A percentile compares a stretch with the other conserved stretches of the same genome.
These are phyloP conservation scores for Tuber calosporum DNA, from an alignment of 495 filamentous ascomycete genomes.

Conservation along the genomic window DNA sequence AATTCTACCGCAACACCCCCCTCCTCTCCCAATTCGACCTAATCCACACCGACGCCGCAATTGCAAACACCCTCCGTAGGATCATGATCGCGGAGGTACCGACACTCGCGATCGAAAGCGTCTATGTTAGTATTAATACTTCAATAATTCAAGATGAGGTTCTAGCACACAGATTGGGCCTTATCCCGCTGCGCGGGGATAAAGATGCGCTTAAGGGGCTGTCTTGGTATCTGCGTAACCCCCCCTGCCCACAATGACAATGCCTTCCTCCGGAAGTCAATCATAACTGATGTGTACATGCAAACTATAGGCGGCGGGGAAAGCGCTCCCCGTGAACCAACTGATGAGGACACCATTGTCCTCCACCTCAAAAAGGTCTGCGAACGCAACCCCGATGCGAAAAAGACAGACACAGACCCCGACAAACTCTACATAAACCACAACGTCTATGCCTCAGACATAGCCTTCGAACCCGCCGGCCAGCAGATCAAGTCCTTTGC, in stretches of 20 bases:
- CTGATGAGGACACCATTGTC: constrained; percentile 73
- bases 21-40: constrained; percentile 79
- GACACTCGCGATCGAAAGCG: constrained; percentile 82
- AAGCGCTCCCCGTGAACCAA: constrained; percentile 43
- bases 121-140: constrained; percentile 90
- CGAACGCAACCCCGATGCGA: constrained; percentile 64
- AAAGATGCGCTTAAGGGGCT: constrained; percentile 69
- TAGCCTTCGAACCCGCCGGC: constrained; percentile 67
- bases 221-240: constrained; percentile 60
- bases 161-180: constrained; percentile 75
- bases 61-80: constrained; percentile 96
- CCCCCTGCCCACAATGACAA: neutral
- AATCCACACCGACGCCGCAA: constrained; percentile 79
- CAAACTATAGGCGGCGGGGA: constrained; percentile 21
- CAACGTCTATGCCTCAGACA: constrained; percentile 77
- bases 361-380: constrained; percentile 68
- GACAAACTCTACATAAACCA: constrained; percentile 73
- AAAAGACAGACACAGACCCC: constrained; percentile 66
- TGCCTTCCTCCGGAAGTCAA: neutral
- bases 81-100: constrained; percentile 95
- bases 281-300: neutral
- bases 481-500: constrained; percentile 64
- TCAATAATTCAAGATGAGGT: constrained; percentile 97
- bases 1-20: constrained; percentile 73
- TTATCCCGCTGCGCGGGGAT: constrained; percentile 78